Evolutionary conservation across 176 grass and related monocot genomes (phyloP), one percentile per base, ranked within the genome.

Genomic region (Otatea glauca): DNA sequence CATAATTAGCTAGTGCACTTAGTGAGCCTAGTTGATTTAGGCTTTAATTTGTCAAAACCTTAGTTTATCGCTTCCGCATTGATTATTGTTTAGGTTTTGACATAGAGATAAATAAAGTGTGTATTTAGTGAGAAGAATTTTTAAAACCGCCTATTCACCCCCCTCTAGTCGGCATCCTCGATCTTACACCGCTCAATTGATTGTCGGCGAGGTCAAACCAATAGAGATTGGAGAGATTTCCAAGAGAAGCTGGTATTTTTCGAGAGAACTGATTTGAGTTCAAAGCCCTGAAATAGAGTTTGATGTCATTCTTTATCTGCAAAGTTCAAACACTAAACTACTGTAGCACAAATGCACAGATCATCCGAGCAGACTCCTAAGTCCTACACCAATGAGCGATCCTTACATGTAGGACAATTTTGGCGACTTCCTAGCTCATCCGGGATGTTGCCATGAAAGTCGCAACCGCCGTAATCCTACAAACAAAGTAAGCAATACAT

Each of bases 171-270:
- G n/a, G n/a, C n/a, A n/a, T n/a, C n/a, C n/a, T n/a, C n/a, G n/a
- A n/a, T n/a, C n/a, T n/a, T n/a, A n/a, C n/a, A n/a, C 97, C 93
- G 4, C 50, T 92, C 75, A 99, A 56, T 12, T 86, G 86, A 81
- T 99, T 99, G 71, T 99, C 88, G 4, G 97, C 78, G 1, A 99
- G 72, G 56, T 99, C 97, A 34, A 99, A 89, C 97, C 88, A 99
- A 44, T 91, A 96, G 74, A 99, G 89, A 16, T 85, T 94, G 60
- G 88, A 90, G 74, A 99, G 97, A n/a, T 86, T 94, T 42, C 97
- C 97, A 15, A 99, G 37, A 21, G 93, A 89, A 68, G 91, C 77
- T 77, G 97, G 97, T 95, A 99, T 84, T 42, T 85, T 86, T 11
- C 93, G 93, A 2, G 78, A 84, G 84, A 99, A 96, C 21, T 88